Percentiles rank a stretch among this genome's conserved stretches.
Conservation (phyloP, 768 basidiomycete species). For the Suillus hirtellus region DNA sequence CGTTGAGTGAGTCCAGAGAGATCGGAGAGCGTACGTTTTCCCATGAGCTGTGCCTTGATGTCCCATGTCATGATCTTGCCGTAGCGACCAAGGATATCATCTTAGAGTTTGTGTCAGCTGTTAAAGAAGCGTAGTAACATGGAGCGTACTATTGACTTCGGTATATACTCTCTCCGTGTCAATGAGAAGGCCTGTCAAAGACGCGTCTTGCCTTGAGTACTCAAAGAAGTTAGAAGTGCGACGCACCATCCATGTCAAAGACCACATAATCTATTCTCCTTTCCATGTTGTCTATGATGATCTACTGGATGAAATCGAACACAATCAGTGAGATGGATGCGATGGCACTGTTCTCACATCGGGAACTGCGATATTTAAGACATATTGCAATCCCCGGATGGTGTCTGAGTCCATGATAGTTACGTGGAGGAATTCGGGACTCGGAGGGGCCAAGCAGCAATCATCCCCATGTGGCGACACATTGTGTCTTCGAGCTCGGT, state of each 20-base stretch:
- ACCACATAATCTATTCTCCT: conserved; percentile 56
- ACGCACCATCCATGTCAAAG: conserved; percentile 73
- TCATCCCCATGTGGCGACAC: not conserved
- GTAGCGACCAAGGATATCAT: conserved; percentile 69
- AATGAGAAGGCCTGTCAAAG: conserved; percentile 61
- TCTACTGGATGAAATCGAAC: not conserved
- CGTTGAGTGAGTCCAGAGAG: not conserved
- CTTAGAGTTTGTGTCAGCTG: conserved; percentile 34
- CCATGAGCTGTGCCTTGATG: conserved; percentile 88
- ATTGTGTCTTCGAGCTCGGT: not conserved
- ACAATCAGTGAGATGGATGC: not conserved
- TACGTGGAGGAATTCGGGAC: not conserved
- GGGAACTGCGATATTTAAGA: too few relatives aligned
- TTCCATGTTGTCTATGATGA: conserved; percentile 5
- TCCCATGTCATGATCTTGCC: conserved; percentile 86
- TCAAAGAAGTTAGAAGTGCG: conserved; percentile 3
- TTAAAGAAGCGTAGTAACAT: not conserved
- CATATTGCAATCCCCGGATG: too few relatives aligned
- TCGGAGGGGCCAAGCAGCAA: not conserved
- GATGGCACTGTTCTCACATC: not conserved
- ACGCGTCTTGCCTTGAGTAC: conserved; percentile 9
- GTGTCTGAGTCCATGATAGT: not conserved
- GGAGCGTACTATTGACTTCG: conserved; percentile 67
- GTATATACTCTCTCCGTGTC: conserved; percentile 80
- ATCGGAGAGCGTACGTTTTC: conserved; percentile 57